Evolutionary conservation across 2,329 filamentous ascomycete genomes (phyloP), one percentile per base, ranked within the genome.

Genomic region (Apiospora phragmitis): DNA sequence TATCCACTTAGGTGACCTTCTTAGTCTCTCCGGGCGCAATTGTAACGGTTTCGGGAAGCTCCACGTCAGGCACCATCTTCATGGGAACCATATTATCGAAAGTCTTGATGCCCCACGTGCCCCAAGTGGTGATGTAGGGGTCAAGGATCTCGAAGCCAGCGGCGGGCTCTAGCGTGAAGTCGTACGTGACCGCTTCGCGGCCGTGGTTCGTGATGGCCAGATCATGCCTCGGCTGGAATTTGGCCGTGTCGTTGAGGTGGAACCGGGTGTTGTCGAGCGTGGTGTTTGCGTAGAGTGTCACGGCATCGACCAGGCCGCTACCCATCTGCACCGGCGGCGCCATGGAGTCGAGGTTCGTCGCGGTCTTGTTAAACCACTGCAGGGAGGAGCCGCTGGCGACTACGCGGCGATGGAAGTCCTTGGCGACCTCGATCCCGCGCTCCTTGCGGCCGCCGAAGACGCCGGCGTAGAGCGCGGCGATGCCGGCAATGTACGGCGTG

Each of bases 161-260:
- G 8, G 83, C 81, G 0, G 82, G 78, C 65, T 86, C 81, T 11
- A 83, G 71, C 35, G 77, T 75, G 66, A 85, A 81, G 0, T 75
- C 79, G 74, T 87, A 88, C 3, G 79, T 78, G 18, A 84, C 77
- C 2, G 79, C 76, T 32, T 78, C 77, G 35, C 76, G 76, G 32
- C 80, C 85, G 21, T 78, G 79, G 74, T 89, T 88, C 29, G 80
- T 83, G 68, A 89, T 81, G 62, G 77, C 77, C 70, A 83, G 79
- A 47, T 77, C 76, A 45, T 77, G 76, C 18, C 70, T 73, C 6
- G 73, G 71, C 18, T 75, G 73, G 69, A 83, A 79, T 73, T 83
- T 74, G 59, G 77, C 76, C 14, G 81, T 83, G 70, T 83, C 82
- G 69, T 83, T 83, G 74, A 83, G 80, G 41, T 79, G 76, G 38